Evolutionary conservation across 1,284 basidiomycete species (phyloP), one percentile per base, ranked within the genome.

Genomic region (Marasmius sp.): DNA sequence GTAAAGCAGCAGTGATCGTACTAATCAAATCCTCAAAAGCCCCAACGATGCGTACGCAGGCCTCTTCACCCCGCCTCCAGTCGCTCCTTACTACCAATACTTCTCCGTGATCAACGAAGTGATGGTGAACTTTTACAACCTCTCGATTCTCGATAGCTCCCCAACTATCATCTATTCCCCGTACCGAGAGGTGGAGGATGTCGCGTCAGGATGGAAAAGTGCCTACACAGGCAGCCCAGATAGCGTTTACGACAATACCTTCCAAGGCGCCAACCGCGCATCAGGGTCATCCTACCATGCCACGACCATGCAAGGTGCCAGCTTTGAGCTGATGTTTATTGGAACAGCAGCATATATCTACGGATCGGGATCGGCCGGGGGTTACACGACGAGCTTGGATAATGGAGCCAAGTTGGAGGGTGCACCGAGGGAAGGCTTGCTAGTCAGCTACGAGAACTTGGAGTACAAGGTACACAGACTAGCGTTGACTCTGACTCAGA

Each of bases 321-420:
- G 58, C 3, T 63, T 62, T 4, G 41, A 65, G 20, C 55, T 69
- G 11, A 53, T 61, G 5, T 69, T 68, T 41, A 36, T 65, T 12
- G 68, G 68, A 6, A 47, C 54, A n/a, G 66, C 66, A 2, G 38
- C 67, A 6, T 57, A 64, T 11, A 7, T 69, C 1, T 65, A 65
- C 36, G 68, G 68, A 12, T 56, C 60, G 39, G 68, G 64, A 14
- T 65, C 57, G 3, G 65, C 64, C 33, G 65, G 65, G 1, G 67
- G 64, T 16, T 69, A 68, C 45, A 64, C 43, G 8, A 67, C 66
- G 5, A 64, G 53, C 1, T 16, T 69, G 18, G 67, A 69, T 38
- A 57, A 50, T 11, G 61, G 56, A 7, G 37, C 47, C 14, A 41
- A 54, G 1, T 52, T 59, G 11, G 18, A 53, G 3, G 68, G 68